Evolutionary conservation across 2,329 filamentous ascomycete genomes (phyloP).

Genomic region (Drechslerella stenobrocha): DNA sequence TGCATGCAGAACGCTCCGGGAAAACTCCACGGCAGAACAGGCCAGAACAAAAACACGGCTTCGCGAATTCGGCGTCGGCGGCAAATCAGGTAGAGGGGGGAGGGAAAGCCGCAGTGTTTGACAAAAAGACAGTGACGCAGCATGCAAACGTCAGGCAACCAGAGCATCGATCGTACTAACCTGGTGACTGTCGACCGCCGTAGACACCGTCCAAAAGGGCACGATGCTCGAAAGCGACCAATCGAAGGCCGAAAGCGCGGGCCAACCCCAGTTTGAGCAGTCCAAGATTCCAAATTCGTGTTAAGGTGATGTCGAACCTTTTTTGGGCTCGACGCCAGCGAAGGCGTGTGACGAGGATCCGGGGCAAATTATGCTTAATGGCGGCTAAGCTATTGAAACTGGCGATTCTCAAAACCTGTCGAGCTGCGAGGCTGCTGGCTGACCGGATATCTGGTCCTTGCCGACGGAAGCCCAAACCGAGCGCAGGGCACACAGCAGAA

Average conservation of each 20-base stretch:
- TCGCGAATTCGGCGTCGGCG: too few species aligned
- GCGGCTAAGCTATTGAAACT: constrained; percentile 47
- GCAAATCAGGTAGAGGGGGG: too few species aligned
- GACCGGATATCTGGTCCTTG: constrained; percentile 33
- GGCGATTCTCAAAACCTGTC: constrained; percentile 41
- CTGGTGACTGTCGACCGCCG: neutral
- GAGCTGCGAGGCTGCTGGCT: constrained; percentile 4
- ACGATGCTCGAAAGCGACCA: neutral
- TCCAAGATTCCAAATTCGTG: constrained; percentile 44
- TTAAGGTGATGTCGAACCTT: constrained; percentile 26
- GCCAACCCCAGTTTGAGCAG: constrained; percentile 28
- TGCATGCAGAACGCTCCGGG: too few species aligned
- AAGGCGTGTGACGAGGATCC: constrained; percentile 31
- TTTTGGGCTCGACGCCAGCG: constrained; percentile 36
- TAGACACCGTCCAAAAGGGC: neutral
- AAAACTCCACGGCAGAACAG: too few species aligned
- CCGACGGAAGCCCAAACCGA: constrained; percentile 32
- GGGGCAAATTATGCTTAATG: constrained; percentile 41
- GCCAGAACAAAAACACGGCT: too few species aligned
- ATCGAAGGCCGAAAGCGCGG: constrained; percentile 23
- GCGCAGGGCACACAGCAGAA: neutral
- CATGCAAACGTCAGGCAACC: too few species aligned
- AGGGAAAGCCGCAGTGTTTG: too few species aligned
- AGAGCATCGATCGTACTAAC: neutral
- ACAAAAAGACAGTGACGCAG: constrained; percentile 1